Evolutionary conservation across 106 monocot species (phyloP).

Genomic region (Alisma plantagoaquatica): DNA sequence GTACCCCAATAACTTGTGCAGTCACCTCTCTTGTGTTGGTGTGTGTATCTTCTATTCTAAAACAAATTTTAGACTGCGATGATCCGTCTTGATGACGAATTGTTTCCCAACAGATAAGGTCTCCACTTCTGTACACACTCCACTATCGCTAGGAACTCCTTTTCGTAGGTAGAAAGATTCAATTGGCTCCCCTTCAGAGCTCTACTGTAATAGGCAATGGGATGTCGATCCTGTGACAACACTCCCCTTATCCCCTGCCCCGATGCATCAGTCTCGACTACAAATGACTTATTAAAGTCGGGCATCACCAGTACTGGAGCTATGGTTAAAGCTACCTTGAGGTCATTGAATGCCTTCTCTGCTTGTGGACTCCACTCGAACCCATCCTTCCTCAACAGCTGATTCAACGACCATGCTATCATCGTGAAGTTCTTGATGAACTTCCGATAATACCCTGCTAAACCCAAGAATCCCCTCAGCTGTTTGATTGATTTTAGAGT

Average conservation of each 20-base stretch:
- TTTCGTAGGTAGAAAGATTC: not conserved
- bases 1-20: conserved; percentile 4
- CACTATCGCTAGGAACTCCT: not conserved
- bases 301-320: not conserved
- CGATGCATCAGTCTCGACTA: conserved; percentile 1
- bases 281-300: conserved; percentile 1
- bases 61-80: not conserved
- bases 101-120: not conserved
- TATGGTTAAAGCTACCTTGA: not conserved
- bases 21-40: not conserved
- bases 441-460: not conserved
- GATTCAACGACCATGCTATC: not conserved
- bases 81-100: conserved; percentile 3
- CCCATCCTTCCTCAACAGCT: not conserved
- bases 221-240: not conserved
- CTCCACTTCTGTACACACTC: not conserved
- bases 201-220: not conserved
- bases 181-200: not conserved
- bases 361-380: not conserved
- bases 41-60: not conserved
- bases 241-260: not conserved
- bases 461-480: conserved; percentile 1
- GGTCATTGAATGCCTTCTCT: not conserved
- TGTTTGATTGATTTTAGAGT: not conserved
- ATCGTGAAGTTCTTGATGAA: not conserved